These are phyloP conservation scores for Melocanna baccifera DNA, from an alignment of 176 grass and related monocot species.

Conservation along the genomic window DNA sequence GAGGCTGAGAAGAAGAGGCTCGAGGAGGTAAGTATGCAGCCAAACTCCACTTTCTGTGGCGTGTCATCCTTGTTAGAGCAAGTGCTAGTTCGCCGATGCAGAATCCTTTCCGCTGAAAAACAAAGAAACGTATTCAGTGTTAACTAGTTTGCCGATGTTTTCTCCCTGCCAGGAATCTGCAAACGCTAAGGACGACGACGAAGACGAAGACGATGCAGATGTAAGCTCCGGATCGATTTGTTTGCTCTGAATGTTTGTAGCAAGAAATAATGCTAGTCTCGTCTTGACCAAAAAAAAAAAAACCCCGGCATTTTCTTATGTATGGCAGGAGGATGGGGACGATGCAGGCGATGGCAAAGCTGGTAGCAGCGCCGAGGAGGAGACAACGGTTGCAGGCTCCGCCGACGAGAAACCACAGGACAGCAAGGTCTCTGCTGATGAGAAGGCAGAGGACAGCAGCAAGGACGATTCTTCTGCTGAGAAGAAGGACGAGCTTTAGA, in stretches of 20 bases:
- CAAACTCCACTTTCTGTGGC: neutral
- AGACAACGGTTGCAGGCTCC: neutral
- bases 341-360: neutral
- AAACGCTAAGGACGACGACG: conserved; percentile 12
- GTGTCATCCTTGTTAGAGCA: neutral
- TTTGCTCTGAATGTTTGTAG: neutral
- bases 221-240: conserved; percentile 19
- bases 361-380: neutral
- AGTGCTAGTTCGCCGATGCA: neutral
- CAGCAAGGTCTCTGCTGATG: neutral
- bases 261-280: neutral
- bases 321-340: conserved; percentile 30
- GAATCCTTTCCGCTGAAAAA: neutral
- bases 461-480: conserved; percentile 14
- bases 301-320: neutral
- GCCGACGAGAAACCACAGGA: neutral
- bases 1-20: conserved; percentile 70
- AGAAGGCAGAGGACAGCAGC: conserved; percentile 26
- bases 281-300: neutral
- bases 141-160: neutral
- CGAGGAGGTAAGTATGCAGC: conserved; percentile 51
- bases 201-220: conserved; percentile 1
- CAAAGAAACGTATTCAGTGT: neutral
- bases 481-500: conserved; percentile 62
- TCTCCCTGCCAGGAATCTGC: conserved; percentile 29